phyloP scores from a whole-genome alignment of 495 filamentous ascomycete genomes.

The Astrocystis sublimbata region DNA sequence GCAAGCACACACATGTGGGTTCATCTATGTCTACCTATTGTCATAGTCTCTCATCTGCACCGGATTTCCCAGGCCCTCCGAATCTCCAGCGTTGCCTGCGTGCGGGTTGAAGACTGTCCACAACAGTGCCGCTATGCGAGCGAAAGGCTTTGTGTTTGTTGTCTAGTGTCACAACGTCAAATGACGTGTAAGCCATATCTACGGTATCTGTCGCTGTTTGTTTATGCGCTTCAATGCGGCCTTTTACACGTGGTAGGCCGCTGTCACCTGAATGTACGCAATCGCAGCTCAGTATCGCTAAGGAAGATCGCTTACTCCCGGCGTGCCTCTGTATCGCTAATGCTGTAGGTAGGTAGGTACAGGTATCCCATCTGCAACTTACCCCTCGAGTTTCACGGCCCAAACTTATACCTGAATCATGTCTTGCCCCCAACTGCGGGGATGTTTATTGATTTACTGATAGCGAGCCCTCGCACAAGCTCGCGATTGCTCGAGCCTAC shows the following conservation, averaged over 20 bases:
- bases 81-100: neutral
- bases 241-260: slow-evolving; percentile 4
- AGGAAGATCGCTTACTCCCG: too few relatives aligned
- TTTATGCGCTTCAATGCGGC: neutral
- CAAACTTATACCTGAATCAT: neutral
- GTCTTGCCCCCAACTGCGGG: neutral
- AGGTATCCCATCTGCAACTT: too few relatives aligned
- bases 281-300: neutral
- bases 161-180: neutral
- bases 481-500: too few relatives aligned
- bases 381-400: neutral
- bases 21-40: too few relatives aligned
- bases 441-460: neutral
- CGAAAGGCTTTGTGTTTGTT: neutral
- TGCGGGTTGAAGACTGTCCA: too few relatives aligned
- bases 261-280: neutral
- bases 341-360: too few relatives aligned
- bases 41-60: too few relatives aligned
- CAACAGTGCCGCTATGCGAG: neutral
- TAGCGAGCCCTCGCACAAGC: too few relatives aligned
- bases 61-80: too few relatives aligned
- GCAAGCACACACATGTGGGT: too few relatives aligned
- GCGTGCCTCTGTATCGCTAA: too few relatives aligned
- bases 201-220: neutral
- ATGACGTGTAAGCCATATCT: neutral